Evolutionary conservation across 768 basidiomycete genomes (phyloP), one percentile per base, ranked within the genome.

Genomic region (Sarcomyxa edulis): DNA sequence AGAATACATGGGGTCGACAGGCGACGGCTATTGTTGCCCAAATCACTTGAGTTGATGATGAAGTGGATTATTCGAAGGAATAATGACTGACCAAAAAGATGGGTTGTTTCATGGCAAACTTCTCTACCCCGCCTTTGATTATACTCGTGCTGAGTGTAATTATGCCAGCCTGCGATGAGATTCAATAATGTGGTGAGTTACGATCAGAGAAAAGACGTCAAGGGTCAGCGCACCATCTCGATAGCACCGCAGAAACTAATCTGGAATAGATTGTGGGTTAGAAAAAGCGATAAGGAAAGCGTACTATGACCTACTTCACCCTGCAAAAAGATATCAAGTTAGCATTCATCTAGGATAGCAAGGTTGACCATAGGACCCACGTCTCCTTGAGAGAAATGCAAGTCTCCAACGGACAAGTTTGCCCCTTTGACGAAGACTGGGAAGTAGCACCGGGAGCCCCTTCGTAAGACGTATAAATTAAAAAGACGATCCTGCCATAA

Each of bases 341-440:
- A 32, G 7, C 12, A 3, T 6, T n/a, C n/a, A n/a, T n/a, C n/a
- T n/a, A n/a, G n/a, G n/a, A n/a, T n/a, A n/a, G 12, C 28, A 30
- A 16, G 4, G 28, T 30, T 30, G 3, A 16, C 28, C 8, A 12
- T 30, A 30, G 28, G 28, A 24, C 62, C 47, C 37, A 65, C 81
- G 63, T 87, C 85, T 15, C 83, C 84, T 54, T 87, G 83, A 11
- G 81, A 84, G 57, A 86, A 87, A 51, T 89, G 85, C 18, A 86
- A 61, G 53, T 87, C 85, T 1, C 85, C 85, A 14, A 87, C 78
- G 0, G 84, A 84, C 3, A 89, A 62, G 43, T 85, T 84, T 2
- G 85, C 85, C 5, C 84, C 85, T 31, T 76, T 67, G 22, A 89
- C 62, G 47, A 82, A 89, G 2, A 89, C 85, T 2, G 85, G 85